phyloP scores from a whole-genome alignment of 2,329 filamentous ascomycete genomes.

The Penicillium sp. region DNA sequence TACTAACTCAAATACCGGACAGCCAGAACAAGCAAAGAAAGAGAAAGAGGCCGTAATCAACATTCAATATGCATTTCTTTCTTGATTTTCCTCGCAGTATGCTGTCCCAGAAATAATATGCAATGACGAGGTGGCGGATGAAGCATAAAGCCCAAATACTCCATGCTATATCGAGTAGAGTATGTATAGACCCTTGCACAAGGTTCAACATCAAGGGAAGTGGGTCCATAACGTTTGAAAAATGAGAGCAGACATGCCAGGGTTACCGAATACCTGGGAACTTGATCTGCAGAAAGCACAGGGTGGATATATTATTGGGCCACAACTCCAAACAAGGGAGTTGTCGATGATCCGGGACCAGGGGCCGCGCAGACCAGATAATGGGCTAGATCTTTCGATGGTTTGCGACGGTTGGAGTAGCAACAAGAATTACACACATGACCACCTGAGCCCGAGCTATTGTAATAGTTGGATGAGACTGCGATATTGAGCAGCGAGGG shows the following conservation, averaged over 20 bases:
- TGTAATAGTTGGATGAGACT: background rate
- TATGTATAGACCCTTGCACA: conserved; percentile 2
- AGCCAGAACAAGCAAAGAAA: conserved; percentile 3
- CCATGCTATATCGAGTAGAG: background rate
- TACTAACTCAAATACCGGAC: background rate
- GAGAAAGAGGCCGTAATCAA: background rate
- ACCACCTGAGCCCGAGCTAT: background rate
- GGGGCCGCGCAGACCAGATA: background rate
- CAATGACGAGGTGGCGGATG: conserved; percentile 13
- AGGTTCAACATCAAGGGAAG: conserved; percentile 6
- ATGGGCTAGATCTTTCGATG: conserved; percentile 6
- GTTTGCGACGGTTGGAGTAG: background rate
- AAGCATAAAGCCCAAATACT: background rate
- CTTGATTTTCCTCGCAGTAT: background rate
- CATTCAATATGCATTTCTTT: background rate
- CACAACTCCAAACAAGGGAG: conserved; percentile 24
- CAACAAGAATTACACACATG: conserved; percentile 1
- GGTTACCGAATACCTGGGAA: conserved; percentile 22
- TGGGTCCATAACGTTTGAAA: conserved; percentile 12
- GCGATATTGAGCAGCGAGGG: background rate
- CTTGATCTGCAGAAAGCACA: conserved; percentile 19
- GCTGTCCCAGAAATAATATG: background rate
- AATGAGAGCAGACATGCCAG: conserved; percentile 22
- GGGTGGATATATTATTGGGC: conserved; percentile 18
- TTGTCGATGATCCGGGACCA: background rate